Evolutionary conservation across 106 monocot species (phyloP).

Genomic region (Allium sativum): DNA sequence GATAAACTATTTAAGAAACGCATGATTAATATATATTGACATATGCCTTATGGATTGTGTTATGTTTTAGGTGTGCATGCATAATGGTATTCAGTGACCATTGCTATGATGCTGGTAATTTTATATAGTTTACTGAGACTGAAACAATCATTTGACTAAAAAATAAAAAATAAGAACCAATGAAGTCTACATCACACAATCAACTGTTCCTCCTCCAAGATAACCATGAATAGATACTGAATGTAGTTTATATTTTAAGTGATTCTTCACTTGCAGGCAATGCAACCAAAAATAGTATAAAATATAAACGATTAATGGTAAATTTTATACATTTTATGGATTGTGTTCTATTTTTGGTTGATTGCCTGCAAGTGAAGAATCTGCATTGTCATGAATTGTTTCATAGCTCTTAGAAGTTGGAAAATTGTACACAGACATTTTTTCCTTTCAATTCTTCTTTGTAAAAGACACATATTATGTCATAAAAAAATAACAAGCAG

Average conservation of each 20-base stretch:
- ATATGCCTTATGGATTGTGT: neutral
- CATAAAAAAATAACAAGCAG: neutral
- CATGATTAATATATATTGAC: neutral
- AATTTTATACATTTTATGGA: too few relatives aligned
- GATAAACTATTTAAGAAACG: neutral
- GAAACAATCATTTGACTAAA: neutral
- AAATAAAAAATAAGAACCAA: too few relatives aligned
- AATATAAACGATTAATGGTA: too few relatives aligned
- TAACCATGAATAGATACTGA: neutral
- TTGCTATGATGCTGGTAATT: neutral
- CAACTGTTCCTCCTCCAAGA: neutral
- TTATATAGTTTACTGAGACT: neutral
- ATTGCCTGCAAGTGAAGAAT: neutral
- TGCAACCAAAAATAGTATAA: too few relatives aligned
- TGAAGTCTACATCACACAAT: neutral
- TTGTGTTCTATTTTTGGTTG: too few relatives aligned
- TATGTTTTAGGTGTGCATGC: neutral
- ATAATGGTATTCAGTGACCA: neutral
- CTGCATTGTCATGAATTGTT: neutral
- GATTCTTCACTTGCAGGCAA: too few relatives aligned
- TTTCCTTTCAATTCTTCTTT: neutral
- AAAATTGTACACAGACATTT: slow-evolving; percentile 3
- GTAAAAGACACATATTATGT: neutral
- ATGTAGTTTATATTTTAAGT: too few relatives aligned
- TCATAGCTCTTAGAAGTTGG: slow-evolving; percentile 1